Evolutionary conservation across 169 alveolate species (phyloP), one percentile per base, ranked within the genome.

Genomic region (Babesia bovis): DNA sequence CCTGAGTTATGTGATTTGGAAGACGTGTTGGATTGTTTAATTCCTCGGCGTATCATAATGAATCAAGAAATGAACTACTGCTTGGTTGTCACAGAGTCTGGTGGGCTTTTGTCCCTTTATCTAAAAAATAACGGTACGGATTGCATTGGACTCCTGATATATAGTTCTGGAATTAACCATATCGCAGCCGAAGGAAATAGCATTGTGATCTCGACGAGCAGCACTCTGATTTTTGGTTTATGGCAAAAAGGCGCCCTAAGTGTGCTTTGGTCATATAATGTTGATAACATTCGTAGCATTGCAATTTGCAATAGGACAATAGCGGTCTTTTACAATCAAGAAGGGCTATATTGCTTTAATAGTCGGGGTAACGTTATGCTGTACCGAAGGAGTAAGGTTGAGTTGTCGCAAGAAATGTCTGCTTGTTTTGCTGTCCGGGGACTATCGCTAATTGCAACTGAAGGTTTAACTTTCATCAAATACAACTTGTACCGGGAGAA

Each of bases 341-440:
- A 63, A 6, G 73, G 73, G 12, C 21, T 63, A 45, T 5, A 35
- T 23, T 63, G 73, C 35, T 45, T 63, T 17, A 63, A 45, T n/a
- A 6, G 23, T 17, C 30, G 23, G 40, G 73, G 73, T 5, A 47
- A n/a, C 36, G 61, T 63, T 4, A 7, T 63, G 21, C 7, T 47
- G 45, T 60, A 45, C 19, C 58, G 73, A 21, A 17, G 73, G 42
- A 45, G 73, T 35, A 2, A 44, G 4, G 49, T 47, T 5, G 60
- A 44, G 4, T 15, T 12, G 15, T 28, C 9, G 25, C 4, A 30
- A 9, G 32, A 26, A n/a, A n/a, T 17, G 1, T 63, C 73, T 10
- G 12, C 73, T 4, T 63, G 60, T 55, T 45, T 63, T 32, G 61
- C 61, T 33, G 47, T 55, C 45, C 44, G 30, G 30, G 73, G 73